Base-by-base conservation (phyloP, 352 stramenopile species). In the Phytophthora tentaculata region DNA sequence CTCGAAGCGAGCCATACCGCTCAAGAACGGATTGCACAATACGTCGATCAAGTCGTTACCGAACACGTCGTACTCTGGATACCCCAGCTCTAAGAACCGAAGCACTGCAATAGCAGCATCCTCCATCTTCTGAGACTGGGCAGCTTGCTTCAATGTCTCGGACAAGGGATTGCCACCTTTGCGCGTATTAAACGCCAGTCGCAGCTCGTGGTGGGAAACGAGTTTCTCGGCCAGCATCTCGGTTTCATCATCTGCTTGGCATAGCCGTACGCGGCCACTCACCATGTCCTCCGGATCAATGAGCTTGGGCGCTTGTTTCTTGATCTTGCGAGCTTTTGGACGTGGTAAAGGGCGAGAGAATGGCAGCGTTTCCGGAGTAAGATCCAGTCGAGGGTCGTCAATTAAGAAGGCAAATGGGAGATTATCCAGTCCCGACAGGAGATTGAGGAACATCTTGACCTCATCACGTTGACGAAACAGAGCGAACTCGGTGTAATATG, bases 231-330 rank as follows among this genome's bases (percentile, higher is more conserved):
- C 85, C 6, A 95, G 61, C 32, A 95, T n/a, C 8, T 76, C 81
- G 10, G 81, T 86, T 20, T 92, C 79, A 23, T 78, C 73, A 56
- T 93, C 80, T 44, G 82, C 78, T 37, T 86, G 69, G 29, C 82
- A 93, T n/a, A 94, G 74, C 7, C 80, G 79, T 23, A 95, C 85
- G 16, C 84, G 81, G 4, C 85, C 85, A 55, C 77, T 74, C 16
- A 93, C 82, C 88, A 94, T 95, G 69, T 94, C 88, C 48, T 95
- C 84, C 0, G 88, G 84, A 44, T 94, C 84, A 52, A 95, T 95
- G 49, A 94, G 80, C 63, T 87, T 89, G 3, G 84, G 85, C 16
- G 82, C 80, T 20, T 74, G 59, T 51, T 80, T 83, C 60, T 73
- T 81, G 44, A 80, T 77, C 58, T 89, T 91, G 26, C 75, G 78